Evolutionary conservation across 2,329 filamentous ascomycete genomes (phyloP), one percentile per base, ranked within the genome.

Genomic region (Botrytis pseudocinerea): DNA sequence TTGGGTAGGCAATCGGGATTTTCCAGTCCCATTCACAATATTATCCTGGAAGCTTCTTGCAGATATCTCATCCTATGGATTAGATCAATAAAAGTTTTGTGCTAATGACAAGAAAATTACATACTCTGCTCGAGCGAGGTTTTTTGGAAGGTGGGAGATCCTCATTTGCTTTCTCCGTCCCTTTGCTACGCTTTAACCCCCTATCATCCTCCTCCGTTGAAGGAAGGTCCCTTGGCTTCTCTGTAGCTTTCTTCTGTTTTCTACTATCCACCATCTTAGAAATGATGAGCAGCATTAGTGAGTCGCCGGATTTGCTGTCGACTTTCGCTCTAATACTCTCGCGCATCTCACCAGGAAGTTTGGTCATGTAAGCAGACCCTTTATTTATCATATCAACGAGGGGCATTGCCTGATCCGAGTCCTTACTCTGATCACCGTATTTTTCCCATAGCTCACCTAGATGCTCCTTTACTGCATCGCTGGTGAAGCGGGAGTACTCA

Each of bases 291-390:
- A 20, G 38, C 20, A n/a, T 69, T 59, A 14, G 10, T 12, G n/a
- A 12, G n/a, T 60, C 25, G 12, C 38, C 44, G 25, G 32, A 25
- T 35, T 69, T 40, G n/a, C 59, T 3, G 12, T 69, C 28, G 10
- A 60, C 51, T 44, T 28, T n/a, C 25, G 12, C n/a, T 60, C 22
- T 35, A n/a, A 69, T 69, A 18, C 10, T 32, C 25, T 60, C 20
- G 40, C 32, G 66, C 28, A 69, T 60, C 5, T 44, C 38, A 1
- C 8, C 54, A n/a, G 66, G 51, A 2, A 70, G 69, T 2, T 42
- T 62, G 10, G 42, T 22, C 69, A 70, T 63, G 20, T 28, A 70
- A 28, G 59, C 38, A 25, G 69, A 70, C 20, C 69, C 69, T 48
- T 48, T 70, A 25, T 18, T 64, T 7, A 70, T 2, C 25, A 70